Evolutionary conservation across 129 eudicot species (phyloP).

Genomic region (Arctium lappa): DNA sequence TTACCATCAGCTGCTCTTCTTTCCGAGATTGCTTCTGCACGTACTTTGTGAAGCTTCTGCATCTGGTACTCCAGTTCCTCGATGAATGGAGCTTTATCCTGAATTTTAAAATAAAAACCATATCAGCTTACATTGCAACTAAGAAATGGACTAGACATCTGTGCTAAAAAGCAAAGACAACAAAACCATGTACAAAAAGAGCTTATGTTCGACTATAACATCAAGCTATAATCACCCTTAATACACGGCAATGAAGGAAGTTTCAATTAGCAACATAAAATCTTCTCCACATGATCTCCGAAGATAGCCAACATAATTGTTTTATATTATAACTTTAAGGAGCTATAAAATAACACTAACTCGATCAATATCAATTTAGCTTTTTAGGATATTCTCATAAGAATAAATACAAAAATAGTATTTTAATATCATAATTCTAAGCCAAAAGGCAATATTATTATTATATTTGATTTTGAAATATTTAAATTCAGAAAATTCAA

Average conservation of each 20-base stretch:
- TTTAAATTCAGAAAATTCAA: background rate
- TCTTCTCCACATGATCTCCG: background rate
- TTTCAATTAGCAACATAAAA: background rate
- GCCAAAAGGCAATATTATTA: background rate
- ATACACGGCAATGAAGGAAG: background rate
- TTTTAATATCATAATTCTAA: background rate
- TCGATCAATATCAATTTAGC: background rate
- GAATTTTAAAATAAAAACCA: constrained; percentile 7
- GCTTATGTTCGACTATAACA: background rate
- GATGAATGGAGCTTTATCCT: constrained; percentile 85
- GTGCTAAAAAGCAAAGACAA: background rate
- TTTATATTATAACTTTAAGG: background rate
- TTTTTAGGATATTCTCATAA: background rate
- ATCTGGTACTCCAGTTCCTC: constrained; percentile 94
- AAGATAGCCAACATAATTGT: background rate
- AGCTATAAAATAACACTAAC: background rate
- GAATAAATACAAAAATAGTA: background rate
- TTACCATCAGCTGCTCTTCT: constrained; percentile 73
- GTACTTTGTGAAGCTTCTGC: constrained; percentile 89
- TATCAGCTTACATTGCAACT: background rate
- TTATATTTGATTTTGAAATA: too few species aligned
- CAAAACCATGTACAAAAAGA: background rate
- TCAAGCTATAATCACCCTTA: background rate
- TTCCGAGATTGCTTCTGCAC: constrained; percentile 67
- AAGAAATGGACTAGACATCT: background rate